Conservation (phyloP, 352 stramenopile genomes). For the Plasmopara viticola region DNA sequence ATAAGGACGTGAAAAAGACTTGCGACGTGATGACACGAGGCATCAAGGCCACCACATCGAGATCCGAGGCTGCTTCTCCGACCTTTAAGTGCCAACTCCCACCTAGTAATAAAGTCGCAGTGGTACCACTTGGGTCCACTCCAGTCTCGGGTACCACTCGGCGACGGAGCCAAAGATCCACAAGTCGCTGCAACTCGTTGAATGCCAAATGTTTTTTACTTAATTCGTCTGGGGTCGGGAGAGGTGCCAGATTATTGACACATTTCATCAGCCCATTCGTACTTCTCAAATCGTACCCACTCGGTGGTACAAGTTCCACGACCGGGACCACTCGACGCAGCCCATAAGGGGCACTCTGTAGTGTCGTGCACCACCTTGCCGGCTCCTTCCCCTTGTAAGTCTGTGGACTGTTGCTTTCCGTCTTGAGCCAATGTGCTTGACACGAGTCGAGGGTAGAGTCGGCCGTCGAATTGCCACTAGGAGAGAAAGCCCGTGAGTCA, state of each 20-base stretch:
- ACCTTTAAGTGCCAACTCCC: constrained; percentile 83
- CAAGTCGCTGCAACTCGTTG: constrained; percentile 59
- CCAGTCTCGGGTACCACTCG: constrained; percentile 8
- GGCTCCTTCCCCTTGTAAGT: constrained; percentile 14
- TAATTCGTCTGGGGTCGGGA: constrained; percentile 52
- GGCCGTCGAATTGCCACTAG: constrained; percentile 8
- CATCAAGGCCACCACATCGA: constrained; percentile 74
- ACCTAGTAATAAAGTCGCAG: constrained; percentile 61
- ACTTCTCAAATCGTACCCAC: constrained; percentile 74
- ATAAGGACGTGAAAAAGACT: constrained; percentile 63
- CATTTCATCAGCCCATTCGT: constrained; percentile 80
- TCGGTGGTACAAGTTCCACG: constrained; percentile 51
- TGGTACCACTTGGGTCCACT: constrained; percentile 16
- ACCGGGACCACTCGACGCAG: constrained; percentile 41
- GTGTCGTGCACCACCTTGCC: constrained; percentile 7
- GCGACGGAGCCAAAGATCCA: constrained; percentile 60
- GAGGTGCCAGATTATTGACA: constrained; percentile 53
- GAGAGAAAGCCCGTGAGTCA: constrained; percentile 7
- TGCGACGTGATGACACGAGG: constrained; percentile 53
- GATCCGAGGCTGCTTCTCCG: constrained; percentile 60
- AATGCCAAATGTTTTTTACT: constrained; percentile 72
- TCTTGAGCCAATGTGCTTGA: constrained; percentile 11
- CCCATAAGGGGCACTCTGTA: constrained; percentile 5
- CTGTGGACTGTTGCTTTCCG: constrained; percentile 1
- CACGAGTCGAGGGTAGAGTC: constrained; percentile 2